Base-by-base conservation (phyloP, 768 basidiomycete species). In the Phlebiopsis flavidoalba region DNA sequence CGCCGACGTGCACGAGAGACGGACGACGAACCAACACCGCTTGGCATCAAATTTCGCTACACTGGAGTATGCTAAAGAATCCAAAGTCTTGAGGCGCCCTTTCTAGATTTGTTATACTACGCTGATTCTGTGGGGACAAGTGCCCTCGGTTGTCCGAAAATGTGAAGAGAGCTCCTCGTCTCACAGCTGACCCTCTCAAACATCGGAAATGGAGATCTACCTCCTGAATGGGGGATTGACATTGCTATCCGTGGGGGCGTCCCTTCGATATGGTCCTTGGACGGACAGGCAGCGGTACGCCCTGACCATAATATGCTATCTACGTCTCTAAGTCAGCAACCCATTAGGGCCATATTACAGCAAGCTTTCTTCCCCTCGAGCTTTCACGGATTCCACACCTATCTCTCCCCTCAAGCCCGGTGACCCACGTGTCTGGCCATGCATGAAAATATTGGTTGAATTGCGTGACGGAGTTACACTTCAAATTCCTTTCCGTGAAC, bases 171-270 rank as follows among this genome's bases (percentile, higher is more conserved):
- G 12, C 22, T 1, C 40, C 40, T 33, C 22, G 14, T 6, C 50
- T 36, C 15, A 73, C 72, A 55, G 63, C 73, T 17, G 83, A 84
- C 59, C 72, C 80, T 6, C 77, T 83, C 67, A 88, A n/a, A 93
- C 63, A 79, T 95, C 53, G 94, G 92, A 2, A 97, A 97, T 68
- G 89, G 93, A 0, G 95, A 91, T 67, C 69, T 88, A 46, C 79
- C 90, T 21, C 96, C 96, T 6, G 93, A 98, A 69, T 98, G 95
- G 92, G 96, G 95, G 2, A 75, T 97, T 24, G 92, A 98, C 68
- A 65, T 98, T 17, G 80, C 87, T 17, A 77, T 98, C n/a, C 77
- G 84, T 60, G 86, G 86, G 17, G 95, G 93, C 0, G 71, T 80
- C 37, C n/a, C 64, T 97, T 37, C 82, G 84, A 19, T 98, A 98